A percentile compares a stretch with the other conserved stretches of the same genome.
Evolutionary conservation across 106 monocot species (phyloP).

Genomic region (Dendrobium nobile): DNA sequence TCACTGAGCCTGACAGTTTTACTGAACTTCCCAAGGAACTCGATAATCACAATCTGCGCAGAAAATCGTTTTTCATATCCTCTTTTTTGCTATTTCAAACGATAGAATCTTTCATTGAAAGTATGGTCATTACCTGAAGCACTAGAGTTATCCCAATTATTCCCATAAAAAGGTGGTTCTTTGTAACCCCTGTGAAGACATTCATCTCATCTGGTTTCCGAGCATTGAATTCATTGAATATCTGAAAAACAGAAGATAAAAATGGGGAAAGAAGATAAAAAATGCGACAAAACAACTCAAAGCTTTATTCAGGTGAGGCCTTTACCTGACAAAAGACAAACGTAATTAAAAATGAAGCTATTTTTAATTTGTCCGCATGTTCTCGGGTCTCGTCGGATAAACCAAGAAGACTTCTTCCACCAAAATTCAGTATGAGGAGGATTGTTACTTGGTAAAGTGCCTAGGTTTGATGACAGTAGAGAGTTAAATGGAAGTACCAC

Average conservation of each 20-base stretch:
- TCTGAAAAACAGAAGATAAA: conserved; percentile 15
- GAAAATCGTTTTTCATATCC: too few relatives aligned
- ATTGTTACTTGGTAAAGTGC: conserved; percentile 58
- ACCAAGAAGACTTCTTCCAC: conserved; percentile 39
- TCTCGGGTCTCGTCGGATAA: conserved; percentile 33
- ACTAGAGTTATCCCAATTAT: conserved; percentile 51
- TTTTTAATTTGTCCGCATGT: conserved; percentile 68
- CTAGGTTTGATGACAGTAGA: conserved; percentile 18
- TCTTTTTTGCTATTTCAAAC: too few relatives aligned
- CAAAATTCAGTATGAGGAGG: conserved; percentile 59
- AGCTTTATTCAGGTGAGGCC: neutral
- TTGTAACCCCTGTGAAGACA: conserved; percentile 42
- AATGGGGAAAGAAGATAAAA: too few relatives aligned
- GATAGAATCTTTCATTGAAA: neutral
- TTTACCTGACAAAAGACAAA: conserved; percentile 77
- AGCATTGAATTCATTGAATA: conserved; percentile 80
- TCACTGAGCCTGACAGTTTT: conserved; percentile 53
- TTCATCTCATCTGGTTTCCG: conserved; percentile 63
- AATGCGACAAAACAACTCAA: neutral
- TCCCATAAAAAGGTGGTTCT: conserved; percentile 51
- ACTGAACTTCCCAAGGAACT: conserved; percentile 72
- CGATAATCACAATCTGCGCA: conserved; percentile 45
- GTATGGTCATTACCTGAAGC: conserved; percentile 43
- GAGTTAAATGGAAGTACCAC: neutral
- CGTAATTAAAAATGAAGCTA: conserved; percentile 69